phyloP scores from a whole-genome alignment of 2,329 filamentous ascomycete genomes.

The Fusarium succisae region DNA sequence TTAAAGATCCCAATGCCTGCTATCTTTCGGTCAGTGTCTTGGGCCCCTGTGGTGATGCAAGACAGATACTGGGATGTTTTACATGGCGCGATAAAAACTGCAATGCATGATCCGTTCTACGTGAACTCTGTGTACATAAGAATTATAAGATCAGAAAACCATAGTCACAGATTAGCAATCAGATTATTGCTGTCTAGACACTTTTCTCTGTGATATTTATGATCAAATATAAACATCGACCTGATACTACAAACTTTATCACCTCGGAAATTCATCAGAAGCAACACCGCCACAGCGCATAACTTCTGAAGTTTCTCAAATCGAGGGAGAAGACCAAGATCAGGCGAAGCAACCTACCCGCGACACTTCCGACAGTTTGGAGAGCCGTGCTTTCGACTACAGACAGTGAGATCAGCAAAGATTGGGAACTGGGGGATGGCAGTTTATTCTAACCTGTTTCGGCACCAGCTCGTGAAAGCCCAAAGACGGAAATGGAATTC shows the following conservation, averaged over 20 bases:
- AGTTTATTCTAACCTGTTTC: background rate
- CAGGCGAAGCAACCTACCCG: background rate
- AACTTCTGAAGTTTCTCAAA: background rate
- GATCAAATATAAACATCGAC: accelerated
- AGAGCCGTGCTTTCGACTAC: background rate
- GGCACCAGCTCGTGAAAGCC: background rate
- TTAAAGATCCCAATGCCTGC: background rate
- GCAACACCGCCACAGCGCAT: background rate
- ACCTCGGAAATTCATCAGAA: no score
- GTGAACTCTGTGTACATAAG: background rate
- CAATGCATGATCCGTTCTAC: no score
- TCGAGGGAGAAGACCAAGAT: background rate
- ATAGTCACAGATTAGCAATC: accelerated
- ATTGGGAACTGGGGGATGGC: background rate
- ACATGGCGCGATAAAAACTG: background rate
- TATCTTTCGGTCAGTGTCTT: background rate
- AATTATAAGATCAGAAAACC: background rate
- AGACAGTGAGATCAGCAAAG: background rate
- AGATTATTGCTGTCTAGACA: no score
- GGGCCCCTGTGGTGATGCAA: accelerated
- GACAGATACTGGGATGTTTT: background rate
- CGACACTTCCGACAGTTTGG: background rate
- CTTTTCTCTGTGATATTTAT: accelerated
- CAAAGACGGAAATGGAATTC: constrained; percentile 2
- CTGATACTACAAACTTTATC: background rate